These are phyloP conservation scores for Pseudocercospora fijiensis DNA, from an alignment of 2,329 filamentous ascomycete species.

Conservation along the genomic window DNA sequence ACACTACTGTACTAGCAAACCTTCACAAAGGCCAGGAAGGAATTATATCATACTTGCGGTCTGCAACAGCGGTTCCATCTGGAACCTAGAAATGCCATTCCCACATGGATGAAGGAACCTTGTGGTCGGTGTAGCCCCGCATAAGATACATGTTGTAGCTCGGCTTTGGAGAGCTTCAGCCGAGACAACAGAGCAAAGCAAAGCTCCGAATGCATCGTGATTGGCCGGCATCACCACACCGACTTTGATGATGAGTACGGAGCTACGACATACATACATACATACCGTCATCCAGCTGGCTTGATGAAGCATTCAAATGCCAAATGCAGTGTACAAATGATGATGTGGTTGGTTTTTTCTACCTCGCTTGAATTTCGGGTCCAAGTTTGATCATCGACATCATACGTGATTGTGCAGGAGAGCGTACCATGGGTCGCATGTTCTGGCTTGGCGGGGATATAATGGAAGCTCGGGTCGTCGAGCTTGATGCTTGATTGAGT, in stretches of 20 bases:
- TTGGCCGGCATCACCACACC: not conserved
- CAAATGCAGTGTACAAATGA: not conserved
- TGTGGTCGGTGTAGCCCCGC: not conserved
- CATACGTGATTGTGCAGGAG: not conserved
- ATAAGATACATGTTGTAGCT: not conserved
- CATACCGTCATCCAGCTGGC: no score
- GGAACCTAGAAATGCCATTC: constrained; percentile 1
- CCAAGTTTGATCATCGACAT: not conserved
- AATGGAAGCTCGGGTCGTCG: not conserved
- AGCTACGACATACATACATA: not conserved
- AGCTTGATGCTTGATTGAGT: not conserved
- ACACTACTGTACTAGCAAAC: no score
- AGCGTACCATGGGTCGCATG: not conserved
- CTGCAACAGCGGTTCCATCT: not conserved
- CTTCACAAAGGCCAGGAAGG: not conserved
- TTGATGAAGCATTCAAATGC: not conserved
- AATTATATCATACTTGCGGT: constrained; percentile 9
- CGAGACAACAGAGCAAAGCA: not conserved
- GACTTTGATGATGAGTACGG: not conserved
- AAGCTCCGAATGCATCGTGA: not conserved
- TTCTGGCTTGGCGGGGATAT: not conserved
- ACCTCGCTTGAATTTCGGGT: not conserved
- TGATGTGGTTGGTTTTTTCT: not conserved
- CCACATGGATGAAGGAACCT: not conserved
- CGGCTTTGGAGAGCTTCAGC: not conserved